Conservation (phyloP, 352 stramenopile species). For the Phytophthora sp. region DNA sequence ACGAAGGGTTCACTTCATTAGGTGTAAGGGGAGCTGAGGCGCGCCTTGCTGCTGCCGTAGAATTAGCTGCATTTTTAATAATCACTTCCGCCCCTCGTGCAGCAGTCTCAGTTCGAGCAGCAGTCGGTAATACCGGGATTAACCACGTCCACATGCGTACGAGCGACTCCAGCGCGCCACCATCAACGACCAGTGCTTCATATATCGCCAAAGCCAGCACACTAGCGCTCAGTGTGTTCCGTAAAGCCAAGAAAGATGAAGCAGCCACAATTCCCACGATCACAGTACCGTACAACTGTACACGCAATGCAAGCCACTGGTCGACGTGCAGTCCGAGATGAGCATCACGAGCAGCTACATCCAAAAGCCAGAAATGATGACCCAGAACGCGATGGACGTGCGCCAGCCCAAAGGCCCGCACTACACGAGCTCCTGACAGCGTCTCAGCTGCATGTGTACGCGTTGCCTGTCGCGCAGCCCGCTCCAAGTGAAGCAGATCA, state of each 20-base stretch:
- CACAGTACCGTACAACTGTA: slow-evolving; percentile 65
- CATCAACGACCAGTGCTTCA: slow-evolving; percentile 90
- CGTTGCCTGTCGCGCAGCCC: slow-evolving; percentile 57
- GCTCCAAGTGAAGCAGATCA: slow-evolving; percentile 69
- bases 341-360: slow-evolving; percentile 62
- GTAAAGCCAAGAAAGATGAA: slow-evolving; percentile 46
- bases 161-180: slow-evolving; percentile 84
- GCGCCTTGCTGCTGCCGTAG: slow-evolving; percentile 26
- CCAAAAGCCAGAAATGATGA: slow-evolving; percentile 68
- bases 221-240: slow-evolving; percentile 56
- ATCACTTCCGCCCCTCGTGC: slow-evolving; percentile 36
- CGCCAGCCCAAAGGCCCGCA: slow-evolving; percentile 71
- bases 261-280: slow-evolving; percentile 56
- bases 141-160: slow-evolving; percentile 86
- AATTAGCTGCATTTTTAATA: slow-evolving; percentile 30
- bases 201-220: slow-evolving; percentile 92
- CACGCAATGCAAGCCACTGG: slow-evolving; percentile 69
- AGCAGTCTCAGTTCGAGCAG: slow-evolving; percentile 30
- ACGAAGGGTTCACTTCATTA: slow-evolving; percentile 43
- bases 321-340: slow-evolving; percentile 62
- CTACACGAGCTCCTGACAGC: slow-evolving; percentile 56
- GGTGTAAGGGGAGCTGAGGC: slow-evolving; percentile 27
- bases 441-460: slow-evolving; percentile 59
- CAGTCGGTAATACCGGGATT: slow-evolving; percentile 31
- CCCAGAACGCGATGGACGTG: slow-evolving; percentile 66